Base-by-base conservation (phyloP, 345 rosid species). In the Hibiscus mutabilis region DNA sequence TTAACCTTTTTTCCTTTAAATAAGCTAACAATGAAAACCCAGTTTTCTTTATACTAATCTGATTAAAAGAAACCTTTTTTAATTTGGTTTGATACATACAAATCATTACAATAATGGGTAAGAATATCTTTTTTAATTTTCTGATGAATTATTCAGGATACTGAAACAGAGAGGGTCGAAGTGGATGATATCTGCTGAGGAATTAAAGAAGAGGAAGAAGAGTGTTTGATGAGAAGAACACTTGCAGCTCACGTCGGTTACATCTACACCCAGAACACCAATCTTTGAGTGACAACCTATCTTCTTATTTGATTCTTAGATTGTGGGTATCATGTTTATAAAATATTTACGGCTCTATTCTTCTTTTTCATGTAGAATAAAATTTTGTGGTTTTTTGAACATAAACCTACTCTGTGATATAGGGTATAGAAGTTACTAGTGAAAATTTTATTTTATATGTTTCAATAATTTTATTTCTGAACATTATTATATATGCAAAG, bases 181-280 rank as follows among this genome's bases (percentile, higher is more conserved):
- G 79, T 37, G n/a, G 87, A 78, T 13, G 84, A 74, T 13, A 64
- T 73, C 60, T 85, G 88, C 61, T 77, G 80, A 0, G 88, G 86
- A 63, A 57, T 79, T 21, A 85, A 70, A 60, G 87, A 81, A 80
- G 55, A 49, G 4, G 55, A 16, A 16, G 88, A 87, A 56, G 91
- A 86, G 60, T 85, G 88, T 76, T 75, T 87, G 77, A 75, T 74
- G 74, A 80, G 83, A 33, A 77, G 81, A 66, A 71, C 83, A 6
- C 78, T 77, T 16, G 84, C 52, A 27, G 81, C 79, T 55, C 81
- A 77, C 68, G 51, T 58, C 2, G 81, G 77, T 77, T 80, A 80
- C 33, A 69, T 80, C 71, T 80, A 80, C 66, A 80, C 81, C 71
- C 84, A 80, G 69, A 62, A 77, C n/a, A 47, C 46, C 37, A 74